Evolutionary conservation across 495 filamentous ascomycete species (phyloP).

Genomic region (Aspergillus nanangensis): DNA sequence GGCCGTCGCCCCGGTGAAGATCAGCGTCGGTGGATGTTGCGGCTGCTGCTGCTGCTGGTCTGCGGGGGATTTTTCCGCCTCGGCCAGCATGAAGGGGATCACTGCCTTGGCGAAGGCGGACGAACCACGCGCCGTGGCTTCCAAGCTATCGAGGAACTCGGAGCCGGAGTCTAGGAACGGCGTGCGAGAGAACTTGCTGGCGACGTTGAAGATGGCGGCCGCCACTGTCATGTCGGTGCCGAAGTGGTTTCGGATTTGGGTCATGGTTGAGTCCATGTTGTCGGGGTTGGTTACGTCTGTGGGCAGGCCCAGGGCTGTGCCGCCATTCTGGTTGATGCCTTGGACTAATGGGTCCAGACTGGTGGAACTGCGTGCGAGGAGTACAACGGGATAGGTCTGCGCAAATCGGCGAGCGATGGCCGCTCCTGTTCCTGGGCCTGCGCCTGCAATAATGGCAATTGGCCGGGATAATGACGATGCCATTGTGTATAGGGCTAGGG

Average conservation of each 20-base stretch:
- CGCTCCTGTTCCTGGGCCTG: conserved; percentile 51
- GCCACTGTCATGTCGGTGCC: conserved; percentile 38
- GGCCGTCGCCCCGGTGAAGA: conserved; percentile 69
- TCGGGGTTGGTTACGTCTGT: conserved; percentile 53
- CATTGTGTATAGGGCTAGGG: too few relatives aligned
- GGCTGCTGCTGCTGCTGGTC: too few relatives aligned
- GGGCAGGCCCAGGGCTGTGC: conserved; percentile 60
- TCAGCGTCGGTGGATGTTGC: conserved; percentile 61
- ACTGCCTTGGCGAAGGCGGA: conserved; percentile 65
- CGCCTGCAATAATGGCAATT: conserved; percentile 56
- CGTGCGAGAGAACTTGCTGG: conserved; percentile 52
- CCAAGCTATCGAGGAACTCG: conserved; percentile 50
- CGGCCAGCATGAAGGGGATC: conserved; percentile 55
- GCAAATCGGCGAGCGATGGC: conserved; percentile 56
- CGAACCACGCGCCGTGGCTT: conserved; percentile 47
- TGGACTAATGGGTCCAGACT: conserved; percentile 53
- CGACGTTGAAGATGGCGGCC: conserved; percentile 70
- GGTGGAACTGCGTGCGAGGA: conserved; percentile 56
- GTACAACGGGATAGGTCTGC: conserved; percentile 59
- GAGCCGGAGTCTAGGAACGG: conserved; percentile 62
- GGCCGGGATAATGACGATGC: background rate
- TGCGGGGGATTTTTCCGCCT: conserved; percentile 31
- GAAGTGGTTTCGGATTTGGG: conserved; percentile 49
- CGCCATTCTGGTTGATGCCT: conserved; percentile 58
- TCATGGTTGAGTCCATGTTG: conserved; percentile 52